Percentiles rank a stretch among this genome's conserved stretches.
Conservation (phyloP, 495 filamentous ascomycete species). For the Podospora pseudopauciseta region DNA sequence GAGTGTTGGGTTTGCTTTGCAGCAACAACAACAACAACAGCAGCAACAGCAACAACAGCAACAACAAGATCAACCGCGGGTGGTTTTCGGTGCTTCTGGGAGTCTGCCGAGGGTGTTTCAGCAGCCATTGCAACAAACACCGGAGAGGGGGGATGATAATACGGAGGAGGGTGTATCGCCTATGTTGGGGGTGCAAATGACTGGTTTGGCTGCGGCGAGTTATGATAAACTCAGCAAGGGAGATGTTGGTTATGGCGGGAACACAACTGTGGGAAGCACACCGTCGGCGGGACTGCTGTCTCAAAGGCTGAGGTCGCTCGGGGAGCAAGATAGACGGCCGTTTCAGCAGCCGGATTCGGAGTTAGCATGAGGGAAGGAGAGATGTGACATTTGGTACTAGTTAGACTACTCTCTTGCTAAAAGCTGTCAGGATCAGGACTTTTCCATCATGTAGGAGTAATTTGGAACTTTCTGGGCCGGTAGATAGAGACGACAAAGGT, state of each 20-base stretch:
- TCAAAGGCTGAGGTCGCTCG: conserved; percentile 42
- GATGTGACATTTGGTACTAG: no score
- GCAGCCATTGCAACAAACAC: background rate
- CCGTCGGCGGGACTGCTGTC: conserved; percentile 43
- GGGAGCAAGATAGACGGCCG: conserved; percentile 22
- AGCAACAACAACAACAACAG: no score
- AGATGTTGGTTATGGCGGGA: conserved; percentile 64
- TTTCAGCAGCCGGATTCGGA: background rate
- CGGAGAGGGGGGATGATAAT: no score
- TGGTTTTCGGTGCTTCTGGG: background rate
- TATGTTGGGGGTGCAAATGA: background rate
- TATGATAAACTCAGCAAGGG: conserved; percentile 48
- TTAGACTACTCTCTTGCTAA: no score
- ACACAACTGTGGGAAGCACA: conserved; percentile 29
- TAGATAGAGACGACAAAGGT: no score
- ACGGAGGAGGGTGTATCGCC: background rate
- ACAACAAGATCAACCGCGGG: conserved; percentile 3
- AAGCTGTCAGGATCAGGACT: no score
- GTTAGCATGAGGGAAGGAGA: background rate
- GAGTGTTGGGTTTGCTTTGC: conserved; percentile 44
- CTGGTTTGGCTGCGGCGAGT: background rate
- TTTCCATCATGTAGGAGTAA: no score
- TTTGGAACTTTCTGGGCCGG: no score
- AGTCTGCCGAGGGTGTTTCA: background rate
- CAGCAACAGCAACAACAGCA: conserved; percentile 6